Conservation (phyloP, 1,139 yeast species). For the Hemisphaericaspora lyxosophila region DNA sequence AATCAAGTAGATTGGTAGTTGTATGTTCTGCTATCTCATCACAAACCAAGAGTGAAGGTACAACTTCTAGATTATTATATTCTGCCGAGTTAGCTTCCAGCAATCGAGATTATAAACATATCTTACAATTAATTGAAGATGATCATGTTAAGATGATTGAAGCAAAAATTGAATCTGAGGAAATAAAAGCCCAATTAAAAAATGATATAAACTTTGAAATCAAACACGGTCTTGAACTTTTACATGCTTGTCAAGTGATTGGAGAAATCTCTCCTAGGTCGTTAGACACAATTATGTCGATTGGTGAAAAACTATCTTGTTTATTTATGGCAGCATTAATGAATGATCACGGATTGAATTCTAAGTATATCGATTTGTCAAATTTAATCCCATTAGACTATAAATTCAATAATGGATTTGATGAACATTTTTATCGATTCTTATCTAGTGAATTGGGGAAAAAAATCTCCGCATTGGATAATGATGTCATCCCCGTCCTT, state of each 20-base stretch:
- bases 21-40: conserved; percentile 96
- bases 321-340: conserved; percentile 81
- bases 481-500: conserved; percentile 74
- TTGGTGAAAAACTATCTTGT: conserved; percentile 92
- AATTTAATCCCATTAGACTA: conserved; percentile 63
- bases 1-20: conserved; percentile 76
- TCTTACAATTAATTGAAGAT: conserved; percentile 62
- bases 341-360: conserved; percentile 74
- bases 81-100: conserved; percentile 79
- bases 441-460: conserved; percentile 62
- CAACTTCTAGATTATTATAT: conserved; percentile 77
- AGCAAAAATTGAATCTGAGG: conserved; percentile 43
- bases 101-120: conserved; percentile 49
- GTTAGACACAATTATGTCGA: conserved; percentile 83
- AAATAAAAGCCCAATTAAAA: conserved; percentile 49
- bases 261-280: conserved; percentile 92
- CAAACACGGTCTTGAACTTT: conserved; percentile 61
- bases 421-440: conserved; percentile 64
- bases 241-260: conserved; percentile 84
- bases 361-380: conserved; percentile 78
- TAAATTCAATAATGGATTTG: conserved; percentile 56
- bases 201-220: conserved; percentile 64
- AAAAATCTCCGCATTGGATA: conserved; percentile 45
- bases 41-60: conserved; percentile 88
- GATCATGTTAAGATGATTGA: conserved; percentile 83